phyloP scores from a whole-genome alignment of 2,329 filamentous ascomycete species.

The Chrysosporium queenslandicum region DNA sequence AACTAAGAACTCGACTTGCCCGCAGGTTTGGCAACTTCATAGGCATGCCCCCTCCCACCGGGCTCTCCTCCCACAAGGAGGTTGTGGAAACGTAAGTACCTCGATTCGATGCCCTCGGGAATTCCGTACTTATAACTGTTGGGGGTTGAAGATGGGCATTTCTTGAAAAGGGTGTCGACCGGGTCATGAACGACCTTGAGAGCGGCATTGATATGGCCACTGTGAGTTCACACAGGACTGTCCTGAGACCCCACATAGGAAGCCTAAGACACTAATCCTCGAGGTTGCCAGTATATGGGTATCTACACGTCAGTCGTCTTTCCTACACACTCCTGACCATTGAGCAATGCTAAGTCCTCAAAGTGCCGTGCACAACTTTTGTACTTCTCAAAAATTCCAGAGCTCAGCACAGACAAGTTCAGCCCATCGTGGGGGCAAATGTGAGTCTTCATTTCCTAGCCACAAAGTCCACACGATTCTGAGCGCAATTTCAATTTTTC shows the following conservation, averaged over 20 bases:
- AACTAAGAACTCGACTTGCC: constrained; percentile 5
- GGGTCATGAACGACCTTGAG: constrained; percentile 86
- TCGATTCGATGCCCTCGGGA: background rate
- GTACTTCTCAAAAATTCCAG: constrained; percentile 82
- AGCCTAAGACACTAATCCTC: constrained; percentile 12
- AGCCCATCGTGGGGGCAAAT: constrained; percentile 49
- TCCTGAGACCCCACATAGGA: constrained; percentile 10
- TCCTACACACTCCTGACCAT: constrained; percentile 7
- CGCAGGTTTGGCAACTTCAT: background rate
- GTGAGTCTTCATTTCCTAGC: constrained; percentile 37
- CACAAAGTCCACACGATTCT: constrained; percentile 12
- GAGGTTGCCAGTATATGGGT: constrained; percentile 65
- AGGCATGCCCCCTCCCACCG: constrained; percentile 32
- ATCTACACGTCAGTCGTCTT: constrained; percentile 64
- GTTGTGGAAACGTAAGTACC: constrained; percentile 51
- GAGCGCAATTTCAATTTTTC: constrained; percentile 5
- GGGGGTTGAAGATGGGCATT: constrained; percentile 63
- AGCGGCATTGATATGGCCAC: constrained; percentile 90
- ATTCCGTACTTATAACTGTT: background rate
- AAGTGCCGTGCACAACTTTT: constrained; percentile 95
- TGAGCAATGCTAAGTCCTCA: constrained; percentile 3
- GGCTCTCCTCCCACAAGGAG: constrained; percentile 46
- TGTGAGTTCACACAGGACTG: constrained; percentile 39
- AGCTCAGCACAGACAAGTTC: constrained; percentile 40
- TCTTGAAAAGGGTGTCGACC: constrained; percentile 75